Conservation (phyloP, 306 rosid genomes). For the Leucaena leucocephala region DNA sequence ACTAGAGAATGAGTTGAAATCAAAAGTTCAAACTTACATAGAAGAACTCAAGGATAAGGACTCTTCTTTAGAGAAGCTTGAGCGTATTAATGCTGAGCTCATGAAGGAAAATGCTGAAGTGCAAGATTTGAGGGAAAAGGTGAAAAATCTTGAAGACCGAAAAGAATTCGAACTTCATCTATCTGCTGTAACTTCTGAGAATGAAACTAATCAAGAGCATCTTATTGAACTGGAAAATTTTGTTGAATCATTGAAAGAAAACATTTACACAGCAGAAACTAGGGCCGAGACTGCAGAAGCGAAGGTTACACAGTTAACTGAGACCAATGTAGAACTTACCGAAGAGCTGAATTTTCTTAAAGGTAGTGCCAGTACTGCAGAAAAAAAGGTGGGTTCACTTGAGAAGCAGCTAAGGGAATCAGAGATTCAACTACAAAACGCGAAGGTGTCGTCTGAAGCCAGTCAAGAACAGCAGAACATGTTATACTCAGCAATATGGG, state of each 20-base stretch:
- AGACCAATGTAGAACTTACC: conserved; percentile 79
- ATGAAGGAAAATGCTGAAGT: conserved; percentile 53
- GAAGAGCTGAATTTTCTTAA: conserved; percentile 88
- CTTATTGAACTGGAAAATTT: conserved; percentile 61
- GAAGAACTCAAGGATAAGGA: conserved; percentile 63
- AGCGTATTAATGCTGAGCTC: conserved; percentile 43
- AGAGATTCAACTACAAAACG: conserved; percentile 82
- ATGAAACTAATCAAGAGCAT: conserved; percentile 57
- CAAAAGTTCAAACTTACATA: conserved; percentile 46
- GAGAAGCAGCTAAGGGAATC: conserved; percentile 85
- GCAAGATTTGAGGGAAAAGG: conserved; percentile 60
- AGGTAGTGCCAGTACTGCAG: conserved; percentile 65
- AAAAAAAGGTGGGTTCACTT: conserved; percentile 80
- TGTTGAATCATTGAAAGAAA: conserved; percentile 66
- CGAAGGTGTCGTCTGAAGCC: conserved; percentile 83
- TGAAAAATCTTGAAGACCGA: conserved; percentile 55
- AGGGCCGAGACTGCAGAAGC: conserved; percentile 78
- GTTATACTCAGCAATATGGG: conserved; percentile 96
- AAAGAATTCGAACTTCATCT: conserved; percentile 51
- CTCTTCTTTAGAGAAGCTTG: conserved; percentile 55
- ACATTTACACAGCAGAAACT: conserved; percentile 56
- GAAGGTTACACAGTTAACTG: conserved; percentile 74
- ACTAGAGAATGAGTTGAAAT: conserved; percentile 65
- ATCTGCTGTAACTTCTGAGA: conserved; percentile 45
- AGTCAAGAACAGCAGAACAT: conserved; percentile 98